Evolutionary conservation across 306 rosid species (phyloP).

Genomic region (Quercus engelmannii): DNA sequence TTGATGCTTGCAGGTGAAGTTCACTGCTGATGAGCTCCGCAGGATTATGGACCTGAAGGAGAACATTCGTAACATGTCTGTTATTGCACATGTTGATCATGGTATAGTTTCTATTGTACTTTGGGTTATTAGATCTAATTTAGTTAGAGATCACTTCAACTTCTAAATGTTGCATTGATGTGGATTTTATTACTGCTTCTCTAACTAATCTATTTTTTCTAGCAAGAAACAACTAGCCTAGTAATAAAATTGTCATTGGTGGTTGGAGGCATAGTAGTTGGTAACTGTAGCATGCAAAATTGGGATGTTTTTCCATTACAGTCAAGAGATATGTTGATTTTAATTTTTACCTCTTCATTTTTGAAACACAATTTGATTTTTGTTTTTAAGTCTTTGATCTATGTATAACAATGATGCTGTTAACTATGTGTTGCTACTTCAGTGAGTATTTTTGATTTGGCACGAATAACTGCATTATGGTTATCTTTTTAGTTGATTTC

Average conservation of each 20-base stretch:
- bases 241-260: not conserved
- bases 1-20: slow-evolving; percentile 76
- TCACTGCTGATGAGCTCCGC: slow-evolving; percentile 84
- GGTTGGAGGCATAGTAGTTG: not conserved
- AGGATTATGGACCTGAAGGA: slow-evolving; percentile 86
- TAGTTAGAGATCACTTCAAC: not conserved
- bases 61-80: slow-evolving; percentile 94
- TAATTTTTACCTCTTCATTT: not conserved
- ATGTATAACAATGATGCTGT: not conserved
- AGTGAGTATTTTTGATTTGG: too few relatives aligned
- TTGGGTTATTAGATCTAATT: not conserved
- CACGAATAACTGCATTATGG: too few relatives aligned
- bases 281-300: not conserved
- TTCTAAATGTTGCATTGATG: not conserved
- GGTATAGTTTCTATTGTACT: slow-evolving; percentile 28
- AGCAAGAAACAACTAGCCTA: not conserved
- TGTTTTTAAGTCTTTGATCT: not conserved
- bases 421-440: not conserved
- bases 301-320: not conserved
- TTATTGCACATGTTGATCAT: slow-evolving; percentile 90
- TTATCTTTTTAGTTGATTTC: too few relatives aligned
- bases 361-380: not conserved
- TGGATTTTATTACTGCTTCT: not conserved
- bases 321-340: not conserved
- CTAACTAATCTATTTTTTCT: not conserved